Percentiles rank a stretch among this genome's conserved stretches.
phyloP scores from a whole-genome alignment of 495 filamentous ascomycete species.

The Xylaria telfairii region DNA sequence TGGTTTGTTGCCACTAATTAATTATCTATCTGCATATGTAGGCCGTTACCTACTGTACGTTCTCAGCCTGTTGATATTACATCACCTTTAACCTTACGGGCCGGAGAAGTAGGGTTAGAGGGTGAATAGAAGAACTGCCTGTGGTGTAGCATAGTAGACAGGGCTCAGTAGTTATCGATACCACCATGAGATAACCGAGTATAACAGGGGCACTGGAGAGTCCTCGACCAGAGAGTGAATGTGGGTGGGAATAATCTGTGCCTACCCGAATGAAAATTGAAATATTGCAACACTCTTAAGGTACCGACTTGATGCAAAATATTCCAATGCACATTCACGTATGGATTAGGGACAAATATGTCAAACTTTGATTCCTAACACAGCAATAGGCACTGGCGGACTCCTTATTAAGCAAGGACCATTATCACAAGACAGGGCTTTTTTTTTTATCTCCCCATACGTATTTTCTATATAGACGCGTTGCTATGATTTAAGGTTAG shows the following conservation, averaged over 20 bases:
- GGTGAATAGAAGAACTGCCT: not conserved
- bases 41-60: not conserved
- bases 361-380: not conserved
- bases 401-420: not conserved
- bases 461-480: not conserved
- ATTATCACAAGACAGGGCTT: not conserved
- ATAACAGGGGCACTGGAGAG: not conserved
- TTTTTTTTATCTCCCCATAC: not conserved
- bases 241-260: not conserved
- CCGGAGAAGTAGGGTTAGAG: not conserved
- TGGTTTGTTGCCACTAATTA: not conserved
- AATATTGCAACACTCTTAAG: not conserved
- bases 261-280: not conserved
- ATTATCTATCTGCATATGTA: conserved; percentile 14
- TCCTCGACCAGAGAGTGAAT: not conserved
- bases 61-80: not conserved
- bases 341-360: not conserved
- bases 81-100: not conserved
- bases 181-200: not conserved
- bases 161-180: conserved; percentile 1
- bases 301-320: not conserved
- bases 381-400: not conserved
- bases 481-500: not conserved
- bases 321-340: not conserved
- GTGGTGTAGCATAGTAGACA: not conserved